phyloP scores from a whole-genome alignment of 192 early-diverging fungal species.

The Coemansia sp. region DNA sequence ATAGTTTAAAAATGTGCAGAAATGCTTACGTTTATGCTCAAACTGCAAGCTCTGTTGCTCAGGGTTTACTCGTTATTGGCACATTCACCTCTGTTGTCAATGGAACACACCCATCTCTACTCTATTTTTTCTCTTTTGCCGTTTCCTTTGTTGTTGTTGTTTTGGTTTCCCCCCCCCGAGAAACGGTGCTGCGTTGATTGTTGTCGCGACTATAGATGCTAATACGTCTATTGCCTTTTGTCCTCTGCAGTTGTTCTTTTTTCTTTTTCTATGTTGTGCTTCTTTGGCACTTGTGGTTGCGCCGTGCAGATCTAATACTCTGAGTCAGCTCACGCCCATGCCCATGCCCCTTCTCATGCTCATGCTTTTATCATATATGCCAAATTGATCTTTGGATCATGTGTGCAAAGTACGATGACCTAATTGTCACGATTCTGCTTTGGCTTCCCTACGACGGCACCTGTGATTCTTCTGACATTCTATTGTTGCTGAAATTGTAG shows the following conservation, averaged over 20 bases:
- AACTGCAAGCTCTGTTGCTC: not conserved
- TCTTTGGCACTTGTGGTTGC: conserved; percentile 1
- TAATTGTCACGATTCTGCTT: conserved; percentile 3
- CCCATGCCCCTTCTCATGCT: not conserved
- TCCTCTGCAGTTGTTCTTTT: not conserved
- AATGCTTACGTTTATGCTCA: too few species aligned
- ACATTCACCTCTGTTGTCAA: not conserved
- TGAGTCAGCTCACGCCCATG: not conserved
- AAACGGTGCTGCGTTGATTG: not conserved
- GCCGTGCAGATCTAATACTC: not conserved
- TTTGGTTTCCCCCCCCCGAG: not conserved
- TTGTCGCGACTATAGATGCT: not conserved
- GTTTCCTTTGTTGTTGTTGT: not conserved
- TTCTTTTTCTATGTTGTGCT: not conserved
- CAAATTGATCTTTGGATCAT: not conserved
- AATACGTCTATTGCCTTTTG: not conserved
- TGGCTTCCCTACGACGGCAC: not conserved
- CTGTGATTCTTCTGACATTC: not conserved
- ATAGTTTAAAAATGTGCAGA: too few species aligned
- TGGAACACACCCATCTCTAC: not conserved
- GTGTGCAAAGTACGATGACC: not conserved
- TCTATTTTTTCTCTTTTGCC: not conserved
- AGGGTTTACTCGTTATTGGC: not conserved
- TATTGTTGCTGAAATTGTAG: conserved; percentile 18
- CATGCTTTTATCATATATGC: not conserved